phyloP scores from a whole-genome alignment of 2,329 filamentous ascomycete genomes.

The Botrytis galanthina region DNA sequence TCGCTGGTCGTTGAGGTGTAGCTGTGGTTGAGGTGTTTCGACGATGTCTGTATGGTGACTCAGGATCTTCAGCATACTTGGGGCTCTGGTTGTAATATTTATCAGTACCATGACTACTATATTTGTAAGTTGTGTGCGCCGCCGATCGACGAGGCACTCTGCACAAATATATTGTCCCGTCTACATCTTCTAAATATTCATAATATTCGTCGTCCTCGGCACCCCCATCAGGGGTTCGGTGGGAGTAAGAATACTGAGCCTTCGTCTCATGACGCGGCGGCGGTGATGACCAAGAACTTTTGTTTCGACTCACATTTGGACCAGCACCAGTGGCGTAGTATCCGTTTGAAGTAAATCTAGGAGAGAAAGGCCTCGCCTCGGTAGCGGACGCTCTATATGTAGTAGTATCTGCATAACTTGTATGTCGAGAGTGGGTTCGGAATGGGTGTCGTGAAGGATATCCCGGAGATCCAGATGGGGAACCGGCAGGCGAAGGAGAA shows the following conservation, averaged over 20 bases:
- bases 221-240: slow-evolving; percentile 40
- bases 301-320: slow-evolving; percentile 42
- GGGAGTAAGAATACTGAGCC: slow-evolving; percentile 38
- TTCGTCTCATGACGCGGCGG: slow-evolving; percentile 34
- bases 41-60: slow-evolving; percentile 32
- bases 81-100: slow-evolving; percentile 38
- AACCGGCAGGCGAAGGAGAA: slow-evolving; percentile 38
- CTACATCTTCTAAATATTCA: slow-evolving; percentile 37
- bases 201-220: slow-evolving; percentile 40
- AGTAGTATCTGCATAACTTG: slow-evolving; percentile 35
- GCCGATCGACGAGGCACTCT: slow-evolving; percentile 25
- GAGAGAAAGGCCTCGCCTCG: slow-evolving; percentile 35
- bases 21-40: slow-evolving; percentile 33
- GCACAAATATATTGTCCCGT: slow-evolving; percentile 32
- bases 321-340: slow-evolving; percentile 41
- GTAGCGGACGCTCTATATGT: slow-evolving; percentile 31
- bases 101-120: slow-evolving; percentile 41
- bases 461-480: slow-evolving; percentile 29
- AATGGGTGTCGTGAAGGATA: slow-evolving; percentile 34
- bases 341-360: slow-evolving; percentile 40
- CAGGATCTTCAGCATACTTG: slow-evolving; percentile 34
- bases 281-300: slow-evolving; percentile 37
- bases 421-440: slow-evolving; percentile 37
- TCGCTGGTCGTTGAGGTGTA: slow-evolving; percentile 35
- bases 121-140: slow-evolving; percentile 35